Conservation (phyloP, 768 basidiomycete genomes). For the Mycena olivaceomarginata region DNA sequence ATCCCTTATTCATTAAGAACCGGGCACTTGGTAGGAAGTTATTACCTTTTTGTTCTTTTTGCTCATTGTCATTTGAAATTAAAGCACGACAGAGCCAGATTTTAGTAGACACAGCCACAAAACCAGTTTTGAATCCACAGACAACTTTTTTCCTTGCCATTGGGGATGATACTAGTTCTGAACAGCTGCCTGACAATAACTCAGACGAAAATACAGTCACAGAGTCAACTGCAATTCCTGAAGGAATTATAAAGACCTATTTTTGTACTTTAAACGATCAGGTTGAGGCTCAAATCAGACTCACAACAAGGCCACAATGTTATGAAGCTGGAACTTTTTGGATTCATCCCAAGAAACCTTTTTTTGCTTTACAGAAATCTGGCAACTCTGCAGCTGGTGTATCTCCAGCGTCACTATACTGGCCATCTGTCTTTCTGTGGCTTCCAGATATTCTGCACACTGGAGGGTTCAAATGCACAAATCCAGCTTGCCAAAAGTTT, state of each 20-base stretch:
- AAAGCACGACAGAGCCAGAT: conserved; percentile 2
- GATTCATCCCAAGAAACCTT: neutral
- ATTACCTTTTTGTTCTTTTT: no score
- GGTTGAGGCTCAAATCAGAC: neutral
- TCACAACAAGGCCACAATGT: neutral
- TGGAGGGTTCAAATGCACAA: neutral
- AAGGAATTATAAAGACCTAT: conserved; percentile 2
- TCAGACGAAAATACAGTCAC: neutral
- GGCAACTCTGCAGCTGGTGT: neutral
- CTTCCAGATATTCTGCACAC: neutral
- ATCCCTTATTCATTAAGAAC: no score
- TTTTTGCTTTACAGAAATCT: conserved; percentile 3
- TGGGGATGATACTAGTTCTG: neutral
- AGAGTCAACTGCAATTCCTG: conserved; percentile 9
- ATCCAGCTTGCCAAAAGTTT: neutral
- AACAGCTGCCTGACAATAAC: neutral
- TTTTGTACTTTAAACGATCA: neutral
- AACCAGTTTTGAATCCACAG: neutral
- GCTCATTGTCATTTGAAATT: neutral
- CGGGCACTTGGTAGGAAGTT: no score
- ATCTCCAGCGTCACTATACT: conserved; percentile 1
- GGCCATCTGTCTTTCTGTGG: conserved; percentile 16
- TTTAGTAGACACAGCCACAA: neutral
- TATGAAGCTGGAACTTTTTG: conserved; percentile 7
- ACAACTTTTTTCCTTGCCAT: neutral